Evolutionary conservation across 805 yeast species (phyloP), one percentile per base, ranked within the genome.

Genomic region (Myxozyma nipponensis): DNA sequence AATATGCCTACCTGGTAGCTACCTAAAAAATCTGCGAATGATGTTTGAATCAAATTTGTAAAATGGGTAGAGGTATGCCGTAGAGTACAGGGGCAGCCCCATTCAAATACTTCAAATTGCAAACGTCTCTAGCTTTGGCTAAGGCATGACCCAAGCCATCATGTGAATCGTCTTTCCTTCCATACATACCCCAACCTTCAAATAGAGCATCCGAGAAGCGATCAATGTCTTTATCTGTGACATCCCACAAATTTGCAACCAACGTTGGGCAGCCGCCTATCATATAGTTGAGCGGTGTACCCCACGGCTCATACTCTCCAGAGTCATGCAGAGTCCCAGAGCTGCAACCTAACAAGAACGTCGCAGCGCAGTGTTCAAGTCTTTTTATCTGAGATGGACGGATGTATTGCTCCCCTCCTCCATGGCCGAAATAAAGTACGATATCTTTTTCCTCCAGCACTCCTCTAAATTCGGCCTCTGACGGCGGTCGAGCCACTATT

Each of bases 221-320:
- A 66, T 93, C 98, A 44, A 88, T 86, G 65, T 93, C 99, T 58
- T 86, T 89, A 67, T 93, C 98, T 0, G 98, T 93, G 3, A 93
- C 97, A 66, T 89, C 96, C 98, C 98, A 93, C 49, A 93, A 68
- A 61, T 87, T 88, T 0, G 87, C 96, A 34, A 93, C 69, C 1
- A 88, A 75, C 81, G 85, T 75, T 0, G 95, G 93, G 42, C 87
- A 78, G 0, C 95, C 95, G 21, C 89, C 93, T 7, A 77, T 70
- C 24, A 93, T 65, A 73, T 89, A 89, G 44, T 85, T 80, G 58
- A 78, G 76, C 0, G 88, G 77, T 2, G 91, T 84, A 1, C 97
- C 96, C 56, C 77, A 74, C 0, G 93, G 83, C 55, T 82, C 87
- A 50, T 84, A 73, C 5, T 74, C 64, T 1, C 90, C 93, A 1